A percentile compares a stretch with the other conserved stretches of the same genome.
These are phyloP conservation scores for Myochromella boudieri DNA, from an alignment of 768 basidiomycete genomes.

Conservation along the genomic window DNA sequence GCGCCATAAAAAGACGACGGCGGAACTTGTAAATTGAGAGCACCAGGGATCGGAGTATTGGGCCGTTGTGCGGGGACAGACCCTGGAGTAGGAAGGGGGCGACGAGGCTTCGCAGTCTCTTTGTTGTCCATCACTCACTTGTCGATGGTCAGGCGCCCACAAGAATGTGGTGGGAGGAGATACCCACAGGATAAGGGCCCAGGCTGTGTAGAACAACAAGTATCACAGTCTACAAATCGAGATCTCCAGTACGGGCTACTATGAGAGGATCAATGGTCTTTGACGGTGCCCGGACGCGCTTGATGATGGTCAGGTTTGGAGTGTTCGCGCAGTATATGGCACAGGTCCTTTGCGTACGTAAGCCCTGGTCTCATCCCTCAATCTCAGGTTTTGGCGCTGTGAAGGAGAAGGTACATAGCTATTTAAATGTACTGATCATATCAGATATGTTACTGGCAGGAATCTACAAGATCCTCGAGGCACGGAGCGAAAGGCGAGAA, in stretches of 20 bases:
- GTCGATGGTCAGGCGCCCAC: neutral
- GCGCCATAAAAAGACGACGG: conserved; percentile 39
- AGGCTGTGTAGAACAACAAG: neutral
- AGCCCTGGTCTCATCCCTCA: no score
- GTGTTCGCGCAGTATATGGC: neutral
- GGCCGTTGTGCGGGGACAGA: conserved; percentile 35
- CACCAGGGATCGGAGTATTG: conserved; percentile 36
- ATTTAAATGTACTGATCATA: no score
- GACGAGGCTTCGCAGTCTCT: conserved; percentile 43
- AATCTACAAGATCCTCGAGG: no score
- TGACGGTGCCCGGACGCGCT: conserved; percentile 4
- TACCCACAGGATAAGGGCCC: conserved; percentile 4
- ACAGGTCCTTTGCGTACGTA: conserved; percentile 9
- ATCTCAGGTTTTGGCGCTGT: no score
- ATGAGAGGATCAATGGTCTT: neutral
- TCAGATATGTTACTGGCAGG: no score
- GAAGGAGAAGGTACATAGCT: no score
- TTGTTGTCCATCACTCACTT: conserved; percentile 43
- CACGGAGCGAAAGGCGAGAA: no score
- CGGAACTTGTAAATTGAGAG: conserved; percentile 22
- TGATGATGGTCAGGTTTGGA: conserved; percentile 1
- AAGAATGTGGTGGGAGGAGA: conserved; percentile 1
- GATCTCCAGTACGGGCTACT: neutral
- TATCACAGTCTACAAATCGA: neutral
- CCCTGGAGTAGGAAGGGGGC: conserved; percentile 48